Base-by-base conservation (phyloP, 2,329 filamentous ascomycete genomes). In the Beauveria australis region DNA sequence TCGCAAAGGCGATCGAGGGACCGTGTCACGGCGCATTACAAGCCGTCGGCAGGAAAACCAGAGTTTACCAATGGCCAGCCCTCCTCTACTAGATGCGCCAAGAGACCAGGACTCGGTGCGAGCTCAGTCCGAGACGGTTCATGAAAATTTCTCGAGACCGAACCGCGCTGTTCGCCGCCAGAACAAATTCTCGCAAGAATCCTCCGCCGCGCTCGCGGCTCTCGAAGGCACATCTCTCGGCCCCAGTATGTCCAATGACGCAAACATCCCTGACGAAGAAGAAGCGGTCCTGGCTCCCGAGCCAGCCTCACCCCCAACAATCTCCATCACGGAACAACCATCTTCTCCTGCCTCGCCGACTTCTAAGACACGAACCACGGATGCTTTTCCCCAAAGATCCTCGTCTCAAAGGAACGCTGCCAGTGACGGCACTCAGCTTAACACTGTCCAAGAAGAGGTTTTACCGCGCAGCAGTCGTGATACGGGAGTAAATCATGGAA, bases 1-100 rank as follows among this genome's bases (percentile, higher is more conserved):
- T 64, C 87, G 89, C 55, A 90, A 87, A 65, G 89, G 89, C 26
- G 89, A 94, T 63, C 83, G 89, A 59, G 79, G 85, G 3, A 85
- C 89, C 0, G 88, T 91, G 66, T 89, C 90, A 1, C 91, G 90
- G 72, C 84, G 93, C 44, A 79, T 85, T 49, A 79, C 79, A 5
- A 81, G 83, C 48, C 84, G 84, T 61, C 81, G 84, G 26, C 77
- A 80, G n/a, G 87, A 89, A 19, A 79, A 79, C 16, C 85, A 87
- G 63, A 64, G 64, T 7, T 49, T 62, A 5, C 70, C 72, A n/a
- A 53, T 64, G 0, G 63, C 59, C 16, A 56, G 60, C 30, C 66
- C 66, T 30, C 74, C 76, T 61, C 72, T 76, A 22, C 70, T 78
- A 28, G 79, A 79, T 54, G 76, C 76, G 54, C 78, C 78, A 33